Conservation (phyloP, 1,139 yeast genomes). For the Suhomyces bolitotheri region DNA sequence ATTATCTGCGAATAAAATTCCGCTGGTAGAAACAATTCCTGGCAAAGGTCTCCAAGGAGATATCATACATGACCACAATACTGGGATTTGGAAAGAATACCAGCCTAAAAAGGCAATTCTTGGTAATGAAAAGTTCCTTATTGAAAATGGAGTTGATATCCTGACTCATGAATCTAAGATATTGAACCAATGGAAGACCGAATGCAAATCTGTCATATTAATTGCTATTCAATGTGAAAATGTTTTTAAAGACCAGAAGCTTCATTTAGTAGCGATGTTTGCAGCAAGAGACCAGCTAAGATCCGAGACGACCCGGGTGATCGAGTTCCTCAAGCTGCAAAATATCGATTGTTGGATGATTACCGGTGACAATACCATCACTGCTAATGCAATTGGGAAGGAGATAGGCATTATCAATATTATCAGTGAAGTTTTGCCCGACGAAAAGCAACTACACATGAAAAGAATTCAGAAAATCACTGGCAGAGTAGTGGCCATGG, state of each 20-base stretch:
- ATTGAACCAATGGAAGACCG: constrained; percentile 56
- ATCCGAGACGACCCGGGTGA: constrained; percentile 57
- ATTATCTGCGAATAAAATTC: constrained; percentile 42
- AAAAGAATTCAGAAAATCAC: constrained; percentile 49
- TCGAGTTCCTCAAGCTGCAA: constrained; percentile 42
- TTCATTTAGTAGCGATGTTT: constrained; percentile 46
- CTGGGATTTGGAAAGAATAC: constrained; percentile 30
- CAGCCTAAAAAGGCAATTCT: constrained; percentile 47
- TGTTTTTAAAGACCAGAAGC: constrained; percentile 29
- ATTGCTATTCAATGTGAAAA: constrained; percentile 44
- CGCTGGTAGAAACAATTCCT: constrained; percentile 51
- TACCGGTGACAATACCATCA: constrained; percentile 65
- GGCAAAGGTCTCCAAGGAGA: constrained; percentile 61
- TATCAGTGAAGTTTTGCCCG: constrained; percentile 74
- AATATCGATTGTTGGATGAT: constrained; percentile 68
- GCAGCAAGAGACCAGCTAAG: constrained; percentile 69
- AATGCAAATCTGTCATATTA: constrained; percentile 64
- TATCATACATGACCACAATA: constrained; percentile 25
- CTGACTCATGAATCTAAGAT: constrained; percentile 24
- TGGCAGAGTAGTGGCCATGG: constrained; percentile 52
- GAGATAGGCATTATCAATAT: constrained; percentile 66
- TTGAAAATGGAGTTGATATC: constrained; percentile 41
- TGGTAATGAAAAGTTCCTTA: constrained; percentile 63
- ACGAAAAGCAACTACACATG: constrained; percentile 64
- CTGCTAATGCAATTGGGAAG: constrained; percentile 67